Conservation (phyloP, 2,329 filamentous ascomycete genomes). For the Talaromyces sp. region DNA sequence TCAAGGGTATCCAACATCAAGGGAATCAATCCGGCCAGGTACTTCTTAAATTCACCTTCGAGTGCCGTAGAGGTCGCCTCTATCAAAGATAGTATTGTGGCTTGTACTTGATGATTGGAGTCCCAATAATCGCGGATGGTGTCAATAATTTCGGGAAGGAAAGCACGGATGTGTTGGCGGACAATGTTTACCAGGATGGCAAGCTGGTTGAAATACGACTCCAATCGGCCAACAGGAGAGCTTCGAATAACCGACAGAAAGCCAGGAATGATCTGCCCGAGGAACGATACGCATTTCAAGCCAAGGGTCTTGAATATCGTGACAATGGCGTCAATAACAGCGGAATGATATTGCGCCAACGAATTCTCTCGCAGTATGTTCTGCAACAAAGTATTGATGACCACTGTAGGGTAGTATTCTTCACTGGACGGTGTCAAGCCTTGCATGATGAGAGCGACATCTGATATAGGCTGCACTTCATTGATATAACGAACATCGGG, state of each 20-base stretch:
- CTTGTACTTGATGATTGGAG: constrained; percentile 70
- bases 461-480: constrained; percentile 68
- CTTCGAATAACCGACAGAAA: constrained; percentile 85
- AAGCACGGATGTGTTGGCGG: constrained; percentile 89
- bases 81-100: constrained; percentile 84
- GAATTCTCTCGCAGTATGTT: constrained; percentile 84
- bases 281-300: constrained; percentile 90
- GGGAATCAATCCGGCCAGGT: constrained; percentile 80
- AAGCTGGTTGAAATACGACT: constrained; percentile 97
- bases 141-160: constrained; percentile 77
- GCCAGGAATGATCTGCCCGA: constrained; percentile 88
- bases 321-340: constrained; percentile 96
- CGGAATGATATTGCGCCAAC: constrained; percentile 81
- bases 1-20: constrained; percentile 93
- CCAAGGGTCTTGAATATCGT: constrained; percentile 97
- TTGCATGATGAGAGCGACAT: constrained; percentile 97
- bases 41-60: constrained; percentile 97
- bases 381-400: constrained; percentile 89
- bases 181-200: constrained; percentile 92
- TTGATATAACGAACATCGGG: constrained; percentile 71
- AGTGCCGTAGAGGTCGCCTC: constrained; percentile 91
- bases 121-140: constrained; percentile 90
- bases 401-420: constrained; percentile 96
- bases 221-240: constrained; percentile 70
- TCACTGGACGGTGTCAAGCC: constrained; percentile 94